Evolutionary conservation across 176 grass and related monocot species (phyloP).

Genomic region (Panicum miliaceum): DNA sequence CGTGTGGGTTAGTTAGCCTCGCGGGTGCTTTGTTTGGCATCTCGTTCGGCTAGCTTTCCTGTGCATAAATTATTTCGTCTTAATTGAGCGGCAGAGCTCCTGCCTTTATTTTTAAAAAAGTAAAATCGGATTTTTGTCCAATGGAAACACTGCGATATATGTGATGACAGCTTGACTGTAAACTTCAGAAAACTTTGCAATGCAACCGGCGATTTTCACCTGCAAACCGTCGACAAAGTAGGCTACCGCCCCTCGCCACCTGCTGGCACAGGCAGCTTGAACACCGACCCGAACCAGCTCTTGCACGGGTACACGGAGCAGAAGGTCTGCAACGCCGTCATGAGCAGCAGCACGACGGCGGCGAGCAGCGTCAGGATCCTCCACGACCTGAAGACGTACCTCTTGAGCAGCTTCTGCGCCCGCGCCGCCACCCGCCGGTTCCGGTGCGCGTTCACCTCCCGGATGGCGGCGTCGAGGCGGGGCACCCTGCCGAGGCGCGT

Average conservation of each 20-base stretch:
- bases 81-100: too few relatives aligned
- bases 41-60: too few relatives aligned
- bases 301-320: slow-evolving; percentile 12
- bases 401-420: neutral
- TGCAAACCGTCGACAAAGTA: neutral
- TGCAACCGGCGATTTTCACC: too few relatives aligned
- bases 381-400: slow-evolving; percentile 24
- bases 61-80: too few relatives aligned
- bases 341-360: slow-evolving; percentile 16
- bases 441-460: slow-evolving; percentile 9
- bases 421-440: too few relatives aligned
- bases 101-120: too few relatives aligned
- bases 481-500: slow-evolving; percentile 1
- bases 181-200: too few relatives aligned
- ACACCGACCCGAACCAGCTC: neutral
- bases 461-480: neutral
- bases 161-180: too few relatives aligned
- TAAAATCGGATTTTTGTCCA: too few relatives aligned
- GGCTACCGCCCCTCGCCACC: neutral
- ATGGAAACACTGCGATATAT: too few relatives aligned
- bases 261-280: neutral
- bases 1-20: too few relatives aligned
- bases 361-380: slow-evolving; percentile 7
- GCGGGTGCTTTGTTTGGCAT: too few relatives aligned
- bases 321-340: slow-evolving; percentile 1